These are phyloP conservation scores for Porogramme epimiltina DNA, from an alignment of 1,284 basidiomycete genomes.

Conservation along the genomic window DNA sequence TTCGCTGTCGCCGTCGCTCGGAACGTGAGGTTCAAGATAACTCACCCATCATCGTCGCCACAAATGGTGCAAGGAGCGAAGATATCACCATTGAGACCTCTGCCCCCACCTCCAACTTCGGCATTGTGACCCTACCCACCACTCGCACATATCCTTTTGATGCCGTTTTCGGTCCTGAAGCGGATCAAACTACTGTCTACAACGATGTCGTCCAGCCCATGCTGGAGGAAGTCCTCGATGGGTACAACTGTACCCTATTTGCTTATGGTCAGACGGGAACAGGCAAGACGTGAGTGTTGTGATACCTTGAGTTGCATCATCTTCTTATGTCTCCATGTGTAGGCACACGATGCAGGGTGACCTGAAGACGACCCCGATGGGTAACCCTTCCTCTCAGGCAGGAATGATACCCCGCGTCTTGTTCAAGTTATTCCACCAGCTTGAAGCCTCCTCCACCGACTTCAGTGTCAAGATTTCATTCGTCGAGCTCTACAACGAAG, in stretches of 20 bases:
- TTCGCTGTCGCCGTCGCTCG: conserved; percentile 82
- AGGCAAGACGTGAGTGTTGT: conserved; percentile 90
- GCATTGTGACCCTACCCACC: conserved; percentile 66
- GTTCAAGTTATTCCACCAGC: conserved; percentile 88
- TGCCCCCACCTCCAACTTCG: conserved; percentile 61
- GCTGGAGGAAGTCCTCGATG: conserved; percentile 90
- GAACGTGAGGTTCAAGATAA: conserved; percentile 82
- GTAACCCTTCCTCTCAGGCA: conserved; percentile 86
- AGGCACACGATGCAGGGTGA: conserved; percentile 97
- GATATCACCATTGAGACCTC: conserved; percentile 82
- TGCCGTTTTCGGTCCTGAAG: conserved; percentile 94
- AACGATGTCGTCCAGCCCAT: conserved; percentile 92
- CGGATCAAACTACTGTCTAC: conserved; percentile 94
- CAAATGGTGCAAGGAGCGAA: conserved; percentile 70
- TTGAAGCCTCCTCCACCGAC: conserved; percentile 79
- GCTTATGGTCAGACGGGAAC: conserved; percentile 99
- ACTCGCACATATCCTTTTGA: conserved; percentile 91
- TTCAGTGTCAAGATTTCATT: conserved; percentile 95
- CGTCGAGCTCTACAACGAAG: conserved; percentile 99
- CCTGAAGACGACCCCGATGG: conserved; percentile 77
- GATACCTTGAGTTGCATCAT: background rate
- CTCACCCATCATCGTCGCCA: conserved; percentile 82
- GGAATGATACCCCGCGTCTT: conserved; percentile 98
- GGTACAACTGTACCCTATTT: conserved; percentile 98
- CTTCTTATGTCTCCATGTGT: conserved; percentile 2